Percentiles rank a stretch among this genome's conserved stretches.
Conservation (phyloP, 2,329 filamentous ascomycete species). For the Aspergillus intermedius region DNA sequence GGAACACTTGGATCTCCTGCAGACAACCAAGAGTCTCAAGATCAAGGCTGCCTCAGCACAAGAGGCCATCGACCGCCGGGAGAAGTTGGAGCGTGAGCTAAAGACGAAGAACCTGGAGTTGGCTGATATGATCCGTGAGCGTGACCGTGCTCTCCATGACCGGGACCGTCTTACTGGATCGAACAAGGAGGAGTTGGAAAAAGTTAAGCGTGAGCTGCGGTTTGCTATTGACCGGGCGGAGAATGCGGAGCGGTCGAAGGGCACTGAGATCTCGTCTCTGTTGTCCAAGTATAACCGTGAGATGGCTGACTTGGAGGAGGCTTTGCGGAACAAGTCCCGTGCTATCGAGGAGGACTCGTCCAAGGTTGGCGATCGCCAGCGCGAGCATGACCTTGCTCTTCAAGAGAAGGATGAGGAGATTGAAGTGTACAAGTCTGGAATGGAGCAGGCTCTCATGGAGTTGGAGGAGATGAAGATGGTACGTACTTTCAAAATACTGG, state of each 20-base stretch:
- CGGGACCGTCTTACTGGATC: slow-evolving; percentile 79
- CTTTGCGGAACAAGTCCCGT: slow-evolving; percentile 76
- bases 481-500: slow-evolving; percentile 11
- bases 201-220: slow-evolving; percentile 85
- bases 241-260: slow-evolving; percentile 86
- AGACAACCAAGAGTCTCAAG: slow-evolving; percentile 94
- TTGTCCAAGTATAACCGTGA: slow-evolving; percentile 94
- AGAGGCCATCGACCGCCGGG: slow-evolving; percentile 88
- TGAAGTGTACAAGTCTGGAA: slow-evolving; percentile 94
- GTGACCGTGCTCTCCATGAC: slow-evolving; percentile 87
- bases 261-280: slow-evolving; percentile 90
- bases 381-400: slow-evolving; percentile 76
- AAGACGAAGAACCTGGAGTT: slow-evolving; percentile 99
- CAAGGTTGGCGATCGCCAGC: slow-evolving; percentile 71
- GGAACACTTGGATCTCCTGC: slow-evolving; percentile 88
- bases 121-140: slow-evolving; percentile 96
- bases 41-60: slow-evolving; percentile 95
- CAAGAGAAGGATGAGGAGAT: slow-evolving; percentile 96
- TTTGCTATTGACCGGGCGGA: slow-evolving; percentile 88
- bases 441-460: slow-evolving; percentile 93
- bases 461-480: slow-evolving; percentile 73
- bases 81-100: slow-evolving; percentile 93
- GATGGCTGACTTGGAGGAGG: slow-evolving; percentile 93
- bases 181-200: slow-evolving; percentile 90
- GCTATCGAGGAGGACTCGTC: slow-evolving; percentile 76